phyloP scores from a whole-genome alignment of 2,329 filamentous ascomycete genomes.

The Hymenotorrendiella dingleyae region DNA sequence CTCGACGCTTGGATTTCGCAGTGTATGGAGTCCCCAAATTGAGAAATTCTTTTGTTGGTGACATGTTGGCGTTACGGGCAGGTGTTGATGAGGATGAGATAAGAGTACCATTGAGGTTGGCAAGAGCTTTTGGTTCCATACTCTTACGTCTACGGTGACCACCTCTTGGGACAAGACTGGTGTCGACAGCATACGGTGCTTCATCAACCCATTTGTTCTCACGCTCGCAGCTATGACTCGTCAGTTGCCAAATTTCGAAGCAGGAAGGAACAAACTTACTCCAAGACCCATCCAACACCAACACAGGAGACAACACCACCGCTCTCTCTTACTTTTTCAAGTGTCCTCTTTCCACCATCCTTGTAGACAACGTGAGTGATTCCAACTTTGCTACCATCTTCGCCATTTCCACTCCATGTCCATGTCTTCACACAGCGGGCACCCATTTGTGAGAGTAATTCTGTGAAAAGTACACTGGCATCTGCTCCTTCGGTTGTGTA shows the following conservation, averaged over 20 bases:
- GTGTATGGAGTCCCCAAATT: slow-evolving; percentile 26
- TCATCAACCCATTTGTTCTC: slow-evolving; percentile 75
- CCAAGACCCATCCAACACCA: slow-evolving; percentile 81
- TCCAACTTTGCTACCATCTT: slow-evolving; percentile 48
- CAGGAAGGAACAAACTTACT: slow-evolving; percentile 51
- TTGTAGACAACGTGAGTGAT: slow-evolving; percentile 91
- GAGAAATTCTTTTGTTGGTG: slow-evolving; percentile 28
- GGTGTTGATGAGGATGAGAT: slow-evolving; percentile 36
- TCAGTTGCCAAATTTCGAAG: slow-evolving; percentile 27
- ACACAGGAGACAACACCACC: slow-evolving; percentile 77
- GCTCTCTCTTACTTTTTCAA: slow-evolving; percentile 72
- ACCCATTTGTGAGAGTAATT: slow-evolving; percentile 74
- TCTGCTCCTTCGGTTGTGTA: slow-evolving; percentile 76
- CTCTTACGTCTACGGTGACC: slow-evolving; percentile 69
- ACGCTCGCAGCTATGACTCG: slow-evolving; percentile 57
- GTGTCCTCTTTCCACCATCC: slow-evolving; percentile 71
- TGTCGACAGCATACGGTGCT: slow-evolving; percentile 62
- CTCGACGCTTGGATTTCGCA: slow-evolving; percentile 25
- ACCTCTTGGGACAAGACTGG: slow-evolving; percentile 60
- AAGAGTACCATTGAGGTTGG: slow-evolving; percentile 62
- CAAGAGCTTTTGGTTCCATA: slow-evolving; percentile 69
- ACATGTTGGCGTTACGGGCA: slow-evolving; percentile 20
- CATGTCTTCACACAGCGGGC: slow-evolving; percentile 72
- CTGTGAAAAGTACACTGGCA: slow-evolving; percentile 74
- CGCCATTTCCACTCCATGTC: slow-evolving; percentile 53